phyloP scores from a whole-genome alignment of 352 stramenopile species.

The Phytopythium delawarense region DNA sequence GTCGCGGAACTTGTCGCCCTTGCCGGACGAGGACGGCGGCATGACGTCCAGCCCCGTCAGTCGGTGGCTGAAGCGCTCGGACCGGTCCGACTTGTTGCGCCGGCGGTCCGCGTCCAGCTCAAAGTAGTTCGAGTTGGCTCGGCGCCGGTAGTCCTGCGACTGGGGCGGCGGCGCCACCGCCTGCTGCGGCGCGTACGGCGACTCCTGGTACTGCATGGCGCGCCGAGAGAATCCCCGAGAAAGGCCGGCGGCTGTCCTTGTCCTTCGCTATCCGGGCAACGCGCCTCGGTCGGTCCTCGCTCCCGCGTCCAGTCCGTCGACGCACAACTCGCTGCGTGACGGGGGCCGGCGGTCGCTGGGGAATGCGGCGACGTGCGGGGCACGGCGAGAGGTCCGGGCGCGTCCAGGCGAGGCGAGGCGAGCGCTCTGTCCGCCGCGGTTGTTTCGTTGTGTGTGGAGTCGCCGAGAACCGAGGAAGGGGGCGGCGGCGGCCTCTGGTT shows the following conservation, averaged over 20 bases:
- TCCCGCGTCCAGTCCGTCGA: background rate
- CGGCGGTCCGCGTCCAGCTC: constrained; percentile 70
- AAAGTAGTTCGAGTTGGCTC: constrained; percentile 83
- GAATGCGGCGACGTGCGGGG: background rate
- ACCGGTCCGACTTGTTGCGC: constrained; percentile 68
- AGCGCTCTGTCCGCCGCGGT: background rate
- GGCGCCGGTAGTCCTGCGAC: constrained; percentile 31
- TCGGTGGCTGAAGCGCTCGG: constrained; percentile 49
- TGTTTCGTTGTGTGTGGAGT: constrained; percentile 4
- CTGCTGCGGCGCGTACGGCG: background rate
- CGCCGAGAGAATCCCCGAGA: background rate
- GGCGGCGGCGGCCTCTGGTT: background rate
- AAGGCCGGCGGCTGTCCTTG: background rate
- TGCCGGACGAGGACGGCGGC: constrained; percentile 4
- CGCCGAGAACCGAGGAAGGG: background rate
- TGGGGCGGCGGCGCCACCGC: background rate
- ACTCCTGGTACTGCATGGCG: constrained; percentile 3
- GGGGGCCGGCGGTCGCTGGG: background rate
- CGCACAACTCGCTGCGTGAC: background rate
- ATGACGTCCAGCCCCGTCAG: constrained; percentile 58
- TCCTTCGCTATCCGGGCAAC: background rate
- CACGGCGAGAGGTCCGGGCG: no score
- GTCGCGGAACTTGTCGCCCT: constrained; percentile 30
- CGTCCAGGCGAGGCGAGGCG: background rate
- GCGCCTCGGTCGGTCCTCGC: background rate